Conservation (phyloP, 805 yeast genomes). For the Debaryomyces prosopidis region DNA sequence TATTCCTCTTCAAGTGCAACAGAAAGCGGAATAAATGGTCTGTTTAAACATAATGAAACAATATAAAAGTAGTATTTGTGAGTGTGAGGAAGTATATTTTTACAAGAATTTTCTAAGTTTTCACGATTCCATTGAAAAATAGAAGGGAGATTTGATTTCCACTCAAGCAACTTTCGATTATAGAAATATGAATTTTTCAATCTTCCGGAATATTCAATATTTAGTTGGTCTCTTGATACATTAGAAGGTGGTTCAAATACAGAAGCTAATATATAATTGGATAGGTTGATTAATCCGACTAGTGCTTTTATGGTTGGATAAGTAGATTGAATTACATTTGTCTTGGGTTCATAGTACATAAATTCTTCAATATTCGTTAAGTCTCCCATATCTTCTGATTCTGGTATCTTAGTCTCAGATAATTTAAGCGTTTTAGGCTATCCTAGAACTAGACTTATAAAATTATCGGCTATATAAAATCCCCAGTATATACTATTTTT, state of each 20-base stretch:
- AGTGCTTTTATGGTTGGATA: conserved; percentile 9
- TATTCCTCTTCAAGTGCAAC: conserved; percentile 1
- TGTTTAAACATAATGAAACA: conserved; percentile 8
- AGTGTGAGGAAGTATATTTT: conserved; percentile 8
- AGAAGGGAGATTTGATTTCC: conserved; percentile 6
- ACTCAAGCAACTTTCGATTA: conserved; percentile 6
- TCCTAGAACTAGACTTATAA: conserved; percentile 11
- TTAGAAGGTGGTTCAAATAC: conserved; percentile 5
- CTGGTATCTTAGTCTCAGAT: conserved; percentile 10
- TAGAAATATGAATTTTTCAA: conserved; percentile 3
- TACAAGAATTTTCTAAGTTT: conserved; percentile 7
- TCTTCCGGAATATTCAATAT: conserved; percentile 1
- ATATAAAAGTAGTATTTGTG: conserved; percentile 9
- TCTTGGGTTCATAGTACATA: conserved; percentile 7
- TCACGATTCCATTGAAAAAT: conserved; percentile 10
- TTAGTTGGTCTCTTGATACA: background rate
- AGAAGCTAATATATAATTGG: conserved; percentile 7
- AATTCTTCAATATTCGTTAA: conserved; percentile 11
- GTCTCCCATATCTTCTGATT: conserved; percentile 11
- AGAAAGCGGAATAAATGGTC: conserved; percentile 10
- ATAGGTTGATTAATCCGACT: conserved; percentile 5
- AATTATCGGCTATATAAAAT: conserved; percentile 10
- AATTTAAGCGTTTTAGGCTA: conserved; percentile 9
- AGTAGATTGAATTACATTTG: conserved; percentile 8
- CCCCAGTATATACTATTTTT: conserved; percentile 14